Evolutionary conservation across 805 yeast genomes (phyloP).

Genomic region (Yamadazyma scolyti): DNA sequence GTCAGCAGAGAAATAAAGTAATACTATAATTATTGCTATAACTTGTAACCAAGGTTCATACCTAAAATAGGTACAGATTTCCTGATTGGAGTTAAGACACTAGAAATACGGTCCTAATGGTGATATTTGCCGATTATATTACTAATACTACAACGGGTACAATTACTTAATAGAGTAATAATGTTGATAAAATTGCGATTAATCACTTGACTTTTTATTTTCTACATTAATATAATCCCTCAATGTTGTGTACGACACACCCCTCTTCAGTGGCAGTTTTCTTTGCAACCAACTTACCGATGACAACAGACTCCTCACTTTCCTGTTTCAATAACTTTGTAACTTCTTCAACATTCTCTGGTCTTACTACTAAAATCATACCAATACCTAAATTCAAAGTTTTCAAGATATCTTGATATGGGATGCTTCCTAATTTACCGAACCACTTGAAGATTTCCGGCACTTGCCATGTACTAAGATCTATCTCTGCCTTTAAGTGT

Average conservation of each 20-base stretch:
- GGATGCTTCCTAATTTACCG: constrained; percentile 87
- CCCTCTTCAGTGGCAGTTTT: constrained; percentile 49
- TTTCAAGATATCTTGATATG: constrained; percentile 76
- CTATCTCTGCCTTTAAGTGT: constrained; percentile 74
- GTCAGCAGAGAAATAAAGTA: no score
- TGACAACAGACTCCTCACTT: constrained; percentile 68
- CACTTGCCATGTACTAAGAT: constrained; percentile 75
- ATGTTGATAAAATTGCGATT: no score
- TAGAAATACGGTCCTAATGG: no score
- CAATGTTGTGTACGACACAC: constrained; percentile 53
- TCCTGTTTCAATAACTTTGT: constrained; percentile 51
- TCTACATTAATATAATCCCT: constrained; percentile 29
- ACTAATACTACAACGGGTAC: constrained; percentile 1
- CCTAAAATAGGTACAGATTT: no score
- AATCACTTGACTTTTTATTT: not conserved
- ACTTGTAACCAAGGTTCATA: no score
- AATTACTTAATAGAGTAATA: not conserved
- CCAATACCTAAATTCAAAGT: constrained; percentile 97
- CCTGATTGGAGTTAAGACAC: no score
- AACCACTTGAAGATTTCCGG: constrained; percentile 94
- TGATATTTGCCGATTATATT: no score
- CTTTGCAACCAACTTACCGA: constrained; percentile 35
- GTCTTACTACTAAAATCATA: constrained; percentile 83
- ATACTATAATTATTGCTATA: no score
- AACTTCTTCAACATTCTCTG: constrained; percentile 59